Conservation (phyloP, 2,329 filamentous ascomycete genomes). For the Magnaporthales sp. region DNA sequence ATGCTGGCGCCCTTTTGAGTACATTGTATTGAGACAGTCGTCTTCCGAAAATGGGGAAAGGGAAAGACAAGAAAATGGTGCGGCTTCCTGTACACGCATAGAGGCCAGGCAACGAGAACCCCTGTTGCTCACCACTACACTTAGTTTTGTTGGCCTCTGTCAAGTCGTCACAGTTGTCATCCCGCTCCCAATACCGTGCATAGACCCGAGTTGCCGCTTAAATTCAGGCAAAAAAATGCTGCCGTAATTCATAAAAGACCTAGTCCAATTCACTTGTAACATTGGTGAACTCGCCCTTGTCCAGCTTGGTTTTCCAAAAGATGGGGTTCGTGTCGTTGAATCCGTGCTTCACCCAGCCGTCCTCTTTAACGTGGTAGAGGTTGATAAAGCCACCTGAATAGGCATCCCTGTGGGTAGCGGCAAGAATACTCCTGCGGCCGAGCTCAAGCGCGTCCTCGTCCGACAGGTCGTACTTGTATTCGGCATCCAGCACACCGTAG, state of each 20-base stretch:
- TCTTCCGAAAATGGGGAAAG: background rate
- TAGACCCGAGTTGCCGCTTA: background rate
- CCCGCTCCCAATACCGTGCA: background rate
- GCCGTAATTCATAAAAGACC: slow-evolving; percentile 1
- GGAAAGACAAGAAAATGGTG: background rate
- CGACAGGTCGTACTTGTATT: slow-evolving; percentile 84
- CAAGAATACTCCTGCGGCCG: slow-evolving; percentile 84
- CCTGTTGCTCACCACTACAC: background rate
- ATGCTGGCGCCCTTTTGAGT: background rate
- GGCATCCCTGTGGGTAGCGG: slow-evolving; percentile 94
- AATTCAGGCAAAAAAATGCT: background rate
- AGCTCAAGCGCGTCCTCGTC: slow-evolving; percentile 87
- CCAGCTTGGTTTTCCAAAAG: slow-evolving; percentile 98
- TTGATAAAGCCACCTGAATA: slow-evolving; percentile 99
- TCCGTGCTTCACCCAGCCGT: slow-evolving; percentile 94
- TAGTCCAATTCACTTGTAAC: slow-evolving; percentile 72
- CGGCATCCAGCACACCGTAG: slow-evolving; percentile 93
- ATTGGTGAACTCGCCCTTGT: slow-evolving; percentile 97
- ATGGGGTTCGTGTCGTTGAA: slow-evolving; percentile 98
- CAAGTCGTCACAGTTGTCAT: background rate
- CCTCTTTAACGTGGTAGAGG: slow-evolving; percentile 97
- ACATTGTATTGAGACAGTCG: background rate
- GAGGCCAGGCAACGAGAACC: background rate
- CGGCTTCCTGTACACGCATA: background rate
- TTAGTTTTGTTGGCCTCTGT: background rate